Percentiles rank a stretch among this genome's conserved stretches.
phyloP scores from a whole-genome alignment of 2,329 filamentous ascomycete species.

The Penicillium sp. region DNA sequence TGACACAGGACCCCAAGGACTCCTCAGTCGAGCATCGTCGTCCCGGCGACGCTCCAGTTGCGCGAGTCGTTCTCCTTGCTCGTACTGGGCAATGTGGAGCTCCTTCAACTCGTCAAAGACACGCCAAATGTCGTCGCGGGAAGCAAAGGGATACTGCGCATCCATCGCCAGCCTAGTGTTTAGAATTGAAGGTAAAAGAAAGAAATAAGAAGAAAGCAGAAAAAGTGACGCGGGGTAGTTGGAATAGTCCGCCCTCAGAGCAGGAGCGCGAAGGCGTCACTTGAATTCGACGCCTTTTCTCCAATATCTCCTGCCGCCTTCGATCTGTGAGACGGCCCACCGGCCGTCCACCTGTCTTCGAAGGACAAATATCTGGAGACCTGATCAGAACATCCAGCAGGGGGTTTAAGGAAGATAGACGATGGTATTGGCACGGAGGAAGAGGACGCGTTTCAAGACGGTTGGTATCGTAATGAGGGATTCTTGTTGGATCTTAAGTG shows the following conservation, averaged over 20 bases:
- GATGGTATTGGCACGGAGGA: background rate
- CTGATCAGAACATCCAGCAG: constrained; percentile 9
- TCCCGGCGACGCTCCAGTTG: constrained; percentile 61
- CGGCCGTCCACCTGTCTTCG: constrained; percentile 23
- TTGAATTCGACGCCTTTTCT: background rate
- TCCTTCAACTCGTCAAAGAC: constrained; percentile 61
- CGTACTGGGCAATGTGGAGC: constrained; percentile 58
- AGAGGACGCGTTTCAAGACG: background rate
- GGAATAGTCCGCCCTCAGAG: background rate
- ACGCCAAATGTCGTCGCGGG: constrained; percentile 64
- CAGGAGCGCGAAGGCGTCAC: background rate
- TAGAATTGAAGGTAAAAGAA: background rate
- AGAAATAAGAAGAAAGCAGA: background rate
- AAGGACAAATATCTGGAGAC: constrained; percentile 6
- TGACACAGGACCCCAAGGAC: constrained; percentile 79
- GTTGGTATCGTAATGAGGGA: constrained; percentile 1
- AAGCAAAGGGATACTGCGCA: constrained; percentile 62
- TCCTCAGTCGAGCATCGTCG: constrained; percentile 67
- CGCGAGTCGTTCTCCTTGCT: constrained; percentile 60
- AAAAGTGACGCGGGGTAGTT: background rate
- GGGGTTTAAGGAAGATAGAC: constrained; percentile 3
- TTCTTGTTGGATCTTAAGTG: background rate
- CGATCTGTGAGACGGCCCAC: constrained; percentile 23
- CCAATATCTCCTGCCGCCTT: constrained; percentile 15
- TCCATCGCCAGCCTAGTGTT: constrained; percentile 49